These are phyloP conservation scores for Madurella mycetomatis DNA, from an alignment of 2,329 filamentous ascomycete genomes.

Conservation along the genomic window DNA sequence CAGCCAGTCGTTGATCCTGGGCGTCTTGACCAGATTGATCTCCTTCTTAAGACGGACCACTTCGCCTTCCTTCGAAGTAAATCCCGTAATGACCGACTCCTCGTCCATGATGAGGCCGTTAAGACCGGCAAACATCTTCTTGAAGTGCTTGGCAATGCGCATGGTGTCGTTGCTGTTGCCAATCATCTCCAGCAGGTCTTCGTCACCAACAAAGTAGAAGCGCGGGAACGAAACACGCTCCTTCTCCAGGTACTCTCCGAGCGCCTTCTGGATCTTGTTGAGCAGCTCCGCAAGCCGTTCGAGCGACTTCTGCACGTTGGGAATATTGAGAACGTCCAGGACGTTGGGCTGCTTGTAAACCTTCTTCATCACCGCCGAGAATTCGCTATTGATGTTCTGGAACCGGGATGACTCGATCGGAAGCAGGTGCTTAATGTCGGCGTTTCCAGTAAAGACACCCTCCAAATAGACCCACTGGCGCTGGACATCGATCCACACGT, in stretches of 20 bases:
- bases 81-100: slow-evolving; percentile 81
- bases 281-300: slow-evolving; percentile 94
- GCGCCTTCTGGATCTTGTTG: slow-evolving; percentile 98
- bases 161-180: slow-evolving; percentile 97
- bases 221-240: slow-evolving; percentile 96
- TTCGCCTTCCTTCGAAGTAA: slow-evolving; percentile 94
- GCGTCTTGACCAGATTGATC: slow-evolving; percentile 87
- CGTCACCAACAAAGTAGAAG: slow-evolving; percentile 99
- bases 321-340: slow-evolving; percentile 91
- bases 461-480: slow-evolving; percentile 99
- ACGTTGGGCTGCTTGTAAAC: slow-evolving; percentile 95
- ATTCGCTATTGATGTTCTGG: slow-evolving; percentile 99
- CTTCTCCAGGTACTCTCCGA: slow-evolving; percentile 96
- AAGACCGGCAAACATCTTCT: slow-evolving; percentile 99
- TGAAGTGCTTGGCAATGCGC: slow-evolving; percentile 96
- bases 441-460: slow-evolving; percentile 97
- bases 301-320: slow-evolving; percentile 90
- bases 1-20: slow-evolving; percentile 99
- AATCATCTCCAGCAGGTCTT: slow-evolving; percentile 97
- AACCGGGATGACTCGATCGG: slow-evolving; percentile 96
- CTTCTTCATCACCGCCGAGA: slow-evolving; percentile 99
- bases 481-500: slow-evolving; percentile 99
- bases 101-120: slow-evolving; percentile 89
- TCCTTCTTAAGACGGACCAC: slow-evolving; percentile 81
- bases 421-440: slow-evolving; percentile 95